Evolutionary conservation across 805 yeast genomes (phyloP).

Genomic region (Barnettozyma siamensis): DNA sequence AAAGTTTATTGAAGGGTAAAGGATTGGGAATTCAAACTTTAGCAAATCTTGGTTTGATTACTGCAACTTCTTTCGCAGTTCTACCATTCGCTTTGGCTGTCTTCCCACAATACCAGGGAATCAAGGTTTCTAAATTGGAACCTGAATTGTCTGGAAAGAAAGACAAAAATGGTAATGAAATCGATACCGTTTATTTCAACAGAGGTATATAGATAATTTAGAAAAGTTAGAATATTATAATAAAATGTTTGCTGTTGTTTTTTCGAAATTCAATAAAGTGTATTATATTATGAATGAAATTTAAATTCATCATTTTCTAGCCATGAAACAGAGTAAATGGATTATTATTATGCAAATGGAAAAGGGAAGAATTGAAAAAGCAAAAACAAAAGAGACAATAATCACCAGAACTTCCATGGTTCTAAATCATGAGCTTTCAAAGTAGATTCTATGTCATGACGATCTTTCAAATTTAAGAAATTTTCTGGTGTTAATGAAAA

Average conservation of each 20-base stretch:
- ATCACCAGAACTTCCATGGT: conserved; percentile 61
- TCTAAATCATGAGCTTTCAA: conserved; percentile 38
- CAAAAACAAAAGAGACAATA: neutral
- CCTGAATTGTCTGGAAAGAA: conserved; percentile 52
- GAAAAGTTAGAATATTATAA: neutral
- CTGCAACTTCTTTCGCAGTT: conserved; percentile 77
- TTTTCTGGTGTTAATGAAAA: conserved; percentile 24
- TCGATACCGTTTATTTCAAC: conserved; percentile 72
- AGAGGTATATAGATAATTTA: conserved; percentile 72
- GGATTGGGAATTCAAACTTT: conserved; percentile 57
- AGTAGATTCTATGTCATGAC: conserved; percentile 43
- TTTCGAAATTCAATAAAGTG: too few species aligned
- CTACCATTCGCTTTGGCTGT: conserved; percentile 94
- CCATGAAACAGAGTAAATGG: too few species aligned
- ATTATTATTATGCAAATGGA: neutral
- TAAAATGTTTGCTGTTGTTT: neutral
- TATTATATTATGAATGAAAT: too few species aligned
- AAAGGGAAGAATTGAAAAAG: neutral
- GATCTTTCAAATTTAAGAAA: conserved; percentile 33
- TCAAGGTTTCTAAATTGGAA: conserved; percentile 60
- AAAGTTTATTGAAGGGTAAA: conserved; percentile 60
- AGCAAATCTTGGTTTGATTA: conserved; percentile 81
- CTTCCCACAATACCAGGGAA: conserved; percentile 81
- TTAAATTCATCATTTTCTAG: too few species aligned
- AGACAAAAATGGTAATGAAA: conserved; percentile 52